Base-by-base conservation (phyloP, 2,329 filamentous ascomycete species). In the Hypocrella siamensis region DNA sequence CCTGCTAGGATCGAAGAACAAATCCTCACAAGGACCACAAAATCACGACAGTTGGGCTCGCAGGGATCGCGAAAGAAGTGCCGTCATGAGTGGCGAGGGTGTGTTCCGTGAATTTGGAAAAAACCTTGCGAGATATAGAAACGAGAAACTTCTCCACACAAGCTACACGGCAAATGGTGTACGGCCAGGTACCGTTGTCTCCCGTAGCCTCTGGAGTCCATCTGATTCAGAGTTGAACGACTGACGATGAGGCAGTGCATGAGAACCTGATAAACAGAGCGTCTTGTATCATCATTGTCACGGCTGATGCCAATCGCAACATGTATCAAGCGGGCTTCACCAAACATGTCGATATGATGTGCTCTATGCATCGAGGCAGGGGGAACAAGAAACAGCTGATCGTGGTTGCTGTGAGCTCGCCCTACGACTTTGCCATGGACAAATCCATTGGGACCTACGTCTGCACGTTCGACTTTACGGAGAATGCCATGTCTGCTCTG, bases 381-480 rank as follows among this genome's bases (percentile, higher is more conserved):
- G 80, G 80, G 2, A 80, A 85, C 47, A 82, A 90, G 52, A 94
- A 93, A 55, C 82, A 86, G 1, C 59, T 94, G 24, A 76, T 94
- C 17, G 88, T 94, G 4, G 79, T 94, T 6, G 81, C 88, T 1
- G 86, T 93, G 42, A 93, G 85, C 54, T 94, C 86, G 1, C 88
- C 88, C 0, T 96, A 94, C 52, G 88, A 96, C 52, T 96, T 96
- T 51, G 85, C 84, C 28, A 85, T 88, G 70, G 88, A 96, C 46
- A 79, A 79, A 40, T 75, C 75, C 1, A 88, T 96, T 26, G 81
- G 82, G 5, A 93, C 86, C 1, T 94, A 94, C 46, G 69, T 96
- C 26, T 94, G 88, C 60, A 93, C 86, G 0, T 94, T 92, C 52
- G 86, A 94, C 56, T 94, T 93, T 46, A 94, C 88, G 1, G 88